Evolutionary conservation across 1,139 yeast genomes (phyloP), one percentile per base, ranked within the genome.

Genomic region (Trichomonascaceae sp.): DNA sequence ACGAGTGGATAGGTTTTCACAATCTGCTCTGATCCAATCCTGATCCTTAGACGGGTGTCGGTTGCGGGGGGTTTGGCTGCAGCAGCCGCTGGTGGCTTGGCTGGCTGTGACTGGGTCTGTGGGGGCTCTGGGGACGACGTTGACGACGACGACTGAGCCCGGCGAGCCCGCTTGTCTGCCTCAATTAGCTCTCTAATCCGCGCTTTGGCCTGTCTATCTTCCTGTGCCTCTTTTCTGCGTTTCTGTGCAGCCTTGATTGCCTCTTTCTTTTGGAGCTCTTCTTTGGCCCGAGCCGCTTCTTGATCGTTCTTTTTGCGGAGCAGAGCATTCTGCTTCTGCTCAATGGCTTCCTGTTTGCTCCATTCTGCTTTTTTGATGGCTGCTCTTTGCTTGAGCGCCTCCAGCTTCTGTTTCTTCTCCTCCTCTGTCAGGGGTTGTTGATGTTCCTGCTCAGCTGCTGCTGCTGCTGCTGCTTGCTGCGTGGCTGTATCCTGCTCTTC

Each of bases 101-200:
- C 28, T 15, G 41, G 35, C 4, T 22, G 26, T 13, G 37, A 40
- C 29, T 28, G 13, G 16, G 29, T 29, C 28, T 30, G 30, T 4
- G 32, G 15, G 16, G 30, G 29, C 27, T 18, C 27, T 3, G 31
- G 28, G 5, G 33, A 17, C 2, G 32, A 16, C 9, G 31, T 32
- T 11, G 33, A 17, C 22, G 42, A 43, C 30, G 42, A 32, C 27
- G 18, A 14, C 33, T 43, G 40, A 16, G 44, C 51, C 30, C 45
- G 42, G 29, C 64, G 41, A 11, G 55, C 60, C 13, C 48, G 43
- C 39, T 46, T 52, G 34, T 59, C 64, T 16, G 58, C 62, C 35
- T 56, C 63, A 35, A 59, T 57, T 33, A 47, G 52, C 20, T 50
- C 58, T 37, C 47, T 46, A 32, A 59, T 50, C 20, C 57, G 41